Conservation (phyloP, 306 rosid species). For the Gastrolobium villosum region DNA sequence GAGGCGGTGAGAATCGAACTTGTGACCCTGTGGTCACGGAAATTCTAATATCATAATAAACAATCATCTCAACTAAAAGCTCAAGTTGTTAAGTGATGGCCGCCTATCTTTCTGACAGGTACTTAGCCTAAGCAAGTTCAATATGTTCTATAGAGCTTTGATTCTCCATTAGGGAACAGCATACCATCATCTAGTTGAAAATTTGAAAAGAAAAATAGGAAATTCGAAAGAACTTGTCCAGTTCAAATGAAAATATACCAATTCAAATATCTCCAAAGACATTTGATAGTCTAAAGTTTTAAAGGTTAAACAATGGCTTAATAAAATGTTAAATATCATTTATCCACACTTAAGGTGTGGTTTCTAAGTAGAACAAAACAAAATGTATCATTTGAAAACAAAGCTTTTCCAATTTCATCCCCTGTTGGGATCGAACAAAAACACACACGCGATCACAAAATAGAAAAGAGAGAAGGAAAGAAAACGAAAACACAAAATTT, state of each 20-base stretch:
- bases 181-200: background rate
- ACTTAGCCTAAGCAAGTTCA: conserved; percentile 7
- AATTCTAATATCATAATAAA: too few species aligned
- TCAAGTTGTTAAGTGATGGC: too few species aligned
- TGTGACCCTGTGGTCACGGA: too few species aligned
- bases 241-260: background rate
- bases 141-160: background rate
- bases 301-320: background rate
- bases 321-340: background rate
- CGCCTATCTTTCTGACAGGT: background rate
- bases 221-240: conserved; percentile 4
- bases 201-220: background rate
- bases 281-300: background rate
- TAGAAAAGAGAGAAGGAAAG: too few species aligned
- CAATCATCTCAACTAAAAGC: too few species aligned
- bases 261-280: background rate
- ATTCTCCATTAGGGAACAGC: background rate
- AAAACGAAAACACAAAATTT: too few species aligned
- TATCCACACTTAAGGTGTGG: background rate
- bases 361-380: background rate
- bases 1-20: too few species aligned
- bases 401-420: too few species aligned
- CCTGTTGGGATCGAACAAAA: too few species aligned
- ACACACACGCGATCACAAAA: too few species aligned
- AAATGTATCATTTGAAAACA: background rate